These are phyloP conservation scores for Sporisorium sorghi DNA, from an alignment of 1,284 basidiomycete species.

Conservation along the genomic window DNA sequence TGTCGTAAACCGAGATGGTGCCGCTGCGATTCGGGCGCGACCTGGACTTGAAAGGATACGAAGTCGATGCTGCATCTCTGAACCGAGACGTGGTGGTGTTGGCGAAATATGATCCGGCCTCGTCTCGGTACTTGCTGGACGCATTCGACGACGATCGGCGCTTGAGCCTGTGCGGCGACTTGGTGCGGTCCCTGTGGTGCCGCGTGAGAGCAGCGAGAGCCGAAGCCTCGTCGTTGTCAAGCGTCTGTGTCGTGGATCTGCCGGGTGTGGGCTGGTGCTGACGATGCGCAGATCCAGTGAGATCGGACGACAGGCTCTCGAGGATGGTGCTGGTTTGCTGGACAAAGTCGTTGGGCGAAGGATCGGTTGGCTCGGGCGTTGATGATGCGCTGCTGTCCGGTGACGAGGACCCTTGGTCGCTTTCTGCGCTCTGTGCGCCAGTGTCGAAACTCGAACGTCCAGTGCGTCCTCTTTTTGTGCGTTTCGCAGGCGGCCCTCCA, in stretches of 20 bases:
- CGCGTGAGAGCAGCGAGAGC: conserved; percentile 32
- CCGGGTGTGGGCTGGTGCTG: background rate
- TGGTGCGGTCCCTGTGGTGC: conserved; percentile 31
- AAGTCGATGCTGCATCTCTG: conserved; percentile 13
- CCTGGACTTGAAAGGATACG: conserved; percentile 24
- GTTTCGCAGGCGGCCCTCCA: conserved; percentile 9
- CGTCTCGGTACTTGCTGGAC: conserved; percentile 29
- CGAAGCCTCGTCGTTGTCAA: conserved; percentile 43
- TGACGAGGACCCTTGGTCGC: conserved; percentile 14
- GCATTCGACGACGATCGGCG: conserved; percentile 43
- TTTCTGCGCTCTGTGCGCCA: conserved; percentile 9
- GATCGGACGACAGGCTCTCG: conserved; percentile 43
- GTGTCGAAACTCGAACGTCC: conserved; percentile 13
- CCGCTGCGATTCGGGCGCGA: conserved; percentile 21
- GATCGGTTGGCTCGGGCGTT: conserved; percentile 19
- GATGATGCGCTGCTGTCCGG: conserved; percentile 26
- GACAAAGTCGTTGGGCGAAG: conserved; percentile 41
- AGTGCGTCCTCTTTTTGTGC: conserved; percentile 15
- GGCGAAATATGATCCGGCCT: conserved; percentile 19
- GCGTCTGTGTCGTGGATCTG: conserved; percentile 24
- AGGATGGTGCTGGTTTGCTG: conserved; percentile 50
- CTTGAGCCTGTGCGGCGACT: conserved; percentile 32
- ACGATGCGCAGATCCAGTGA: conserved; percentile 27
- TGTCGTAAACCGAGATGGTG: conserved; percentile 40
- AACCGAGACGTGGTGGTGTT: conserved; percentile 12